Percentiles rank a stretch among this genome's conserved stretches.
These are phyloP conservation scores for Rauvolfia tetraphylla DNA, from an alignment of 257 asterid species.

Conservation along the genomic window DNA sequence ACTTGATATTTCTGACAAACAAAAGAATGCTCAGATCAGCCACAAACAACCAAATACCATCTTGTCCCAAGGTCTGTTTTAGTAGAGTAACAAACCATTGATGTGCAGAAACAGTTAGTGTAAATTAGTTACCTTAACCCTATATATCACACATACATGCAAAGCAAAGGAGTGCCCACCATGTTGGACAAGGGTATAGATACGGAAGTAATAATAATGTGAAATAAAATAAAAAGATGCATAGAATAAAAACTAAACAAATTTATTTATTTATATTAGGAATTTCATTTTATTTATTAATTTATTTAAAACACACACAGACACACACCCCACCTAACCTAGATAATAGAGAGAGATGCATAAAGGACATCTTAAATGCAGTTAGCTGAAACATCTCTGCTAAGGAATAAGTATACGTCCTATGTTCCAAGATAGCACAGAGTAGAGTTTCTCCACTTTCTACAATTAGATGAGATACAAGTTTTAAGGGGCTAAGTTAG, in stretches of 20 bases:
- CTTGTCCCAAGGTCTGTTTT: neutral
- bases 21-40: conserved; percentile 12
- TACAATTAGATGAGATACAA: neutral
- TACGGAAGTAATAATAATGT: neutral
- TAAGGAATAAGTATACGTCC: no score
- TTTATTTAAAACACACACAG: no score
- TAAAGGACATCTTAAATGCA: neutral
- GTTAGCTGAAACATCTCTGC: neutral
- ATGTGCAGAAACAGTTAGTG: neutral
- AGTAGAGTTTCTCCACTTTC: neutral
- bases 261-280: no score
- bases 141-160: no score
- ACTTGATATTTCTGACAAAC: conserved; percentile 55
- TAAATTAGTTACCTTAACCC: neutral
- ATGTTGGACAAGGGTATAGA: neutral
- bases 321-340: no score
- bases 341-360: neutral
- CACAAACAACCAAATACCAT: conserved; percentile 16
- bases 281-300: no score
- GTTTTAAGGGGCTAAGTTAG: neutral
- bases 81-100: neutral
- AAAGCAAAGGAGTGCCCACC: neutral
- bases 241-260: no score
- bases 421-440: neutral
- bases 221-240: neutral